A percentile compares a stretch with the other conserved stretches of the same genome.
Evolutionary conservation across 1,284 basidiomycete genomes (phyloP).

Genomic region (Entoloma clypeatum): DNA sequence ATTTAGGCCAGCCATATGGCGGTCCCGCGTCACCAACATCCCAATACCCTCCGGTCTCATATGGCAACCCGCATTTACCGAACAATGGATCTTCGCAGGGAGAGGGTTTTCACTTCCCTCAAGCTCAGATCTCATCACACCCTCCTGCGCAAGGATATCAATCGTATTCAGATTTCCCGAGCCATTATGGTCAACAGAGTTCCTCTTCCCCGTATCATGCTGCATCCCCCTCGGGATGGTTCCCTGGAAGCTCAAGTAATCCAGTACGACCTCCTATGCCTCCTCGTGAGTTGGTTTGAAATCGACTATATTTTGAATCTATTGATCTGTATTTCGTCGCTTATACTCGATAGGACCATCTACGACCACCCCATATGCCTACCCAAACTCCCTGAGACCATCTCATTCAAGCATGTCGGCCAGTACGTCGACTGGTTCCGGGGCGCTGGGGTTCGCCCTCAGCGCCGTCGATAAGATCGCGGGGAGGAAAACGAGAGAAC

Average conservation of each 20-base stretch:
- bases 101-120: constrained; percentile 26
- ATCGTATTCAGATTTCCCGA: constrained; percentile 14
- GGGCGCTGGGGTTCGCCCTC: constrained; percentile 33
- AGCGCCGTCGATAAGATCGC: constrained; percentile 42
- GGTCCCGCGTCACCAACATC: constrained; percentile 6
- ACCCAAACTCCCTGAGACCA: constrained; percentile 18
- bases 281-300: constrained; percentile 33
- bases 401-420: constrained; percentile 24
- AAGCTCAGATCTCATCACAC: no score
- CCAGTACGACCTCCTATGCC: constrained; percentile 28
- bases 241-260: constrained; percentile 16
- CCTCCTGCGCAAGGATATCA: constrained; percentile 10
- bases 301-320: constrained; percentile 13
- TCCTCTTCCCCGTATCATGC: constrained; percentile 13
- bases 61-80: constrained; percentile 11
- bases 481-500: constrained; percentile 39
- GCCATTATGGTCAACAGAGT: constrained; percentile 14
- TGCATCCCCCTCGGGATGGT: constrained; percentile 12
- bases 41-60: constrained; percentile 9
- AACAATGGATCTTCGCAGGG: constrained; percentile 10
- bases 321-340: constrained; percentile 14
- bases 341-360: constrained; percentile 18
- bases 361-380: constrained; percentile 21
- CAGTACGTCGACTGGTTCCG: constrained; percentile 19
- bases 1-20: constrained; percentile 16